Percentiles rank a stretch among this genome's conserved stretches.
phyloP scores from a whole-genome alignment of 139 green algal genomes.

The Spirogloea muscicola region DNA sequence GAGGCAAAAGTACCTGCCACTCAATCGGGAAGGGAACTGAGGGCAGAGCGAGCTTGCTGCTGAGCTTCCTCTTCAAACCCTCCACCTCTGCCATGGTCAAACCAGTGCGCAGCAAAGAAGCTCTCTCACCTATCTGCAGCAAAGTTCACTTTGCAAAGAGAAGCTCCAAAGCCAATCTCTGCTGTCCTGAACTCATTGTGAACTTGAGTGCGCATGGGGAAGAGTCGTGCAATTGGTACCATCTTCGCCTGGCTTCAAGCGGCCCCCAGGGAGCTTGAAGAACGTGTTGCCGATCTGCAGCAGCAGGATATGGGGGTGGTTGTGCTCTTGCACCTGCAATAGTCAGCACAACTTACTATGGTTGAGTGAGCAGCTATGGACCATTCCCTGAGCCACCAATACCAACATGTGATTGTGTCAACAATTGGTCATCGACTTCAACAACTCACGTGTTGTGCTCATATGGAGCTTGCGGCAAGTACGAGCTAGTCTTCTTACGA shows the following conservation, averaged over 20 bases:
- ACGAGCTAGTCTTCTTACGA: no score
- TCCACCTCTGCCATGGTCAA: constrained; percentile 66
- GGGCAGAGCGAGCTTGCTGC: constrained; percentile 61
- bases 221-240: no score
- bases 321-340: constrained; percentile 84
- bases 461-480: no score
- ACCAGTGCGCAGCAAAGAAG: neutral
- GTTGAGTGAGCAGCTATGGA: neutral
- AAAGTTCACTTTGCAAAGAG: no score
- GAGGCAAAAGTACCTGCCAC: constrained; percentile 17
- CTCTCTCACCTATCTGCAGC: no score
- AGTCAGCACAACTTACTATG: neutral
- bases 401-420: neutral
- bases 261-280: constrained; percentile 86
- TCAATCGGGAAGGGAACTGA: constrained; percentile 3
- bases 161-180: no score
- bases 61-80: constrained; percentile 83
- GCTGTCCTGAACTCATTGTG: no score
- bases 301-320: constrained; percentile 87
- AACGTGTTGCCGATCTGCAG: constrained; percentile 72
- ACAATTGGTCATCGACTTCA: no score
- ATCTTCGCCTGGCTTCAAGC: constrained; percentile 82
- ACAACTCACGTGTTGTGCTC: no score
- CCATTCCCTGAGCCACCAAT: neutral
- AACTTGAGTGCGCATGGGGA: no score